A percentile compares a stretch with the other conserved stretches of the same genome.
Conservation (phyloP, 2,329 filamentous ascomycete genomes). For the Emergomyces africanus region DNA sequence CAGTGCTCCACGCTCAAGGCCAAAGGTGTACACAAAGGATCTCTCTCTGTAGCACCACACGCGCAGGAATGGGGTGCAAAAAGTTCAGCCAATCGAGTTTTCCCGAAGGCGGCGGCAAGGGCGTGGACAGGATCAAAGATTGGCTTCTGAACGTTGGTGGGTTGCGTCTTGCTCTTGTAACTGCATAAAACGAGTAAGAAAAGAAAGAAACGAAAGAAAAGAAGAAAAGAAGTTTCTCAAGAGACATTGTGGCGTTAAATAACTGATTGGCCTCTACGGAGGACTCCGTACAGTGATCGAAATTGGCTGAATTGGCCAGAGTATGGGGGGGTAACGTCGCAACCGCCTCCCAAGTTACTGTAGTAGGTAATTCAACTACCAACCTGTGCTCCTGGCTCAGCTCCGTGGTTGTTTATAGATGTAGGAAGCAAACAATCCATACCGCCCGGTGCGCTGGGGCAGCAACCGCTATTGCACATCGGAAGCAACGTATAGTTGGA, state of each 20-base stretch:
- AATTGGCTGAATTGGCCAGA: not conserved
- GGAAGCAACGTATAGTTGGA: not conserved
- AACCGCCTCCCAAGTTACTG: not conserved
- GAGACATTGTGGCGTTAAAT: not conserved
- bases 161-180: not conserved
- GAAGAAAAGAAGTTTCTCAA: too few species aligned
- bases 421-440: not conserved
- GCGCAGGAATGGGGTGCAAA: not conserved
- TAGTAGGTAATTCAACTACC: not conserved
- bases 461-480: not conserved
- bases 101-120: not conserved
- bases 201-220: too few species aligned
- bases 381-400: not conserved
- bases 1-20: not conserved
- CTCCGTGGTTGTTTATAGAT: not conserved
- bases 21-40: not conserved
- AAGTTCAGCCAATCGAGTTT: not conserved
- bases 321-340: not conserved
- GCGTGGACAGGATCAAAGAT: not conserved
- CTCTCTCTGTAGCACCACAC: not conserved
- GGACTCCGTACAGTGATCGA: not conserved
- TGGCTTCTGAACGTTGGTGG: not conserved
- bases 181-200: not conserved
- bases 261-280: not conserved
- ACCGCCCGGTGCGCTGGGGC: not conserved